A percentile compares a stretch with the other conserved stretches of the same genome.
These are phyloP conservation scores for Leishmania tarentolae DNA, from an alignment of 208 protist genomes.

Conservation along the genomic window DNA sequence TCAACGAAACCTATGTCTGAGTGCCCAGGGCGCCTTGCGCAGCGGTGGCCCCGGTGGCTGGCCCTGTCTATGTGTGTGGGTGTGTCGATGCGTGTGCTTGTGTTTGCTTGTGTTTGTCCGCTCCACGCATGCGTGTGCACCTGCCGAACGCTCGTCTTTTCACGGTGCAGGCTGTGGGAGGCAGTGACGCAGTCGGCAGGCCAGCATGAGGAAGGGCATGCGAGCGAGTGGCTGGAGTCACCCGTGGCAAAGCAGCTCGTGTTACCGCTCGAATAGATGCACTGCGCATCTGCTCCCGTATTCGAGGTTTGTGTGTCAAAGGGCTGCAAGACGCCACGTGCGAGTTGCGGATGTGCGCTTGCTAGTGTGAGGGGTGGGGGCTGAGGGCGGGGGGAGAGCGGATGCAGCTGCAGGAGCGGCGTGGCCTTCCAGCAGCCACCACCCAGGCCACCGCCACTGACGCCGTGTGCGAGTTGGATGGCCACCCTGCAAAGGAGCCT, in stretches of 20 bases:
- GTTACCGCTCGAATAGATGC: conserved; percentile 63
- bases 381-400: background rate
- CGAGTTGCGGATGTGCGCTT: background rate
- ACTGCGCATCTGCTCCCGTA: conserved; percentile 26
- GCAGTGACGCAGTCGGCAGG: background rate
- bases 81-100: no score
- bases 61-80: background rate
- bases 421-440: background rate
- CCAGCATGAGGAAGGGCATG: background rate
- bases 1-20: conserved; percentile 18
- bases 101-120: background rate
- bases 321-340: conserved; percentile 55
- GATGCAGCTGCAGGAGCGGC: background rate
- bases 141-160: background rate
- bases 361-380: background rate
- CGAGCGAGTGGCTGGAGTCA: background rate
- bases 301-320: conserved; percentile 80
- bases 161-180: background rate
- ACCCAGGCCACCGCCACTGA: background rate
- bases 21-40: background rate
- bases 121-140: background rate
- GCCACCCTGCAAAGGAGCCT: background rate
- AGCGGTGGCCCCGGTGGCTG: background rate
- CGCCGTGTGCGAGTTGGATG: background rate
- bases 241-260: conserved; percentile 53